These are phyloP conservation scores for Alternaria viburni DNA, from an alignment of 2,329 filamentous ascomycete species.

Conservation along the genomic window DNA sequence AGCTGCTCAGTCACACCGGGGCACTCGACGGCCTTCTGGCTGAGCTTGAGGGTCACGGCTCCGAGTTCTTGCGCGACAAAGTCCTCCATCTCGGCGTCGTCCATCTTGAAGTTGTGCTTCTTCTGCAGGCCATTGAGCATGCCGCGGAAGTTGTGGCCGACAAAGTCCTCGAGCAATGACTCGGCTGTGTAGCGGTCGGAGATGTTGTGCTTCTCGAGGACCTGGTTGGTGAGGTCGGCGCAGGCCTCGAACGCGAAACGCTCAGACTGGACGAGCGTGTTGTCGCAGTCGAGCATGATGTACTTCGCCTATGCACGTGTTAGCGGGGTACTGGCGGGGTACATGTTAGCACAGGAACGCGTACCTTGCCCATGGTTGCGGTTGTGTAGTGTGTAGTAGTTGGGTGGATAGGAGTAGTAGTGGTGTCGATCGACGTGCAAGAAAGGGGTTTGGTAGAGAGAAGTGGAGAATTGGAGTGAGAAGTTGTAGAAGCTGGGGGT, in stretches of 20 bases:
- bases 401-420: slow-evolving; percentile 11
- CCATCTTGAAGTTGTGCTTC: slow-evolving; percentile 76
- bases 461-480: slow-evolving; percentile 12
- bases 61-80: slow-evolving; percentile 83
- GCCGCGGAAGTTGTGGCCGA: slow-evolving; percentile 93
- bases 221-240: slow-evolving; percentile 86
- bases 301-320: slow-evolving; percentile 51
- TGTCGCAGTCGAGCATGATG: slow-evolving; percentile 69
- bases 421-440: slow-evolving; percentile 27
- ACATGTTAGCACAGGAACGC: slow-evolving; percentile 6
- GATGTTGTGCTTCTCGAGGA: slow-evolving; percentile 71
- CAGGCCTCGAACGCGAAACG: slow-evolving; percentile 90
- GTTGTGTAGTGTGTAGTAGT: slow-evolving; percentile 12
- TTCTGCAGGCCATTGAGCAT: slow-evolving; percentile 81
- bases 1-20: slow-evolving; percentile 71
- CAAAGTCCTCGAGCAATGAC: slow-evolving; percentile 82
- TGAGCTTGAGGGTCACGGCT: slow-evolving; percentile 81
- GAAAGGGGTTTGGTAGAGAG: not conserved
- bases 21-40: slow-evolving; percentile 71
- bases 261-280: slow-evolving; percentile 92
- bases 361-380: slow-evolving; percentile 43
- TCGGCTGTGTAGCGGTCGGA: slow-evolving; percentile 76
- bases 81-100: slow-evolving; percentile 69
- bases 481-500: slow-evolving; percentile 14
- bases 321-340: slow-evolving; percentile 30